These are phyloP conservation scores for Globisporangium radiosum DNA, from an alignment of 352 stramenopile genomes.

Conservation along the genomic window DNA sequence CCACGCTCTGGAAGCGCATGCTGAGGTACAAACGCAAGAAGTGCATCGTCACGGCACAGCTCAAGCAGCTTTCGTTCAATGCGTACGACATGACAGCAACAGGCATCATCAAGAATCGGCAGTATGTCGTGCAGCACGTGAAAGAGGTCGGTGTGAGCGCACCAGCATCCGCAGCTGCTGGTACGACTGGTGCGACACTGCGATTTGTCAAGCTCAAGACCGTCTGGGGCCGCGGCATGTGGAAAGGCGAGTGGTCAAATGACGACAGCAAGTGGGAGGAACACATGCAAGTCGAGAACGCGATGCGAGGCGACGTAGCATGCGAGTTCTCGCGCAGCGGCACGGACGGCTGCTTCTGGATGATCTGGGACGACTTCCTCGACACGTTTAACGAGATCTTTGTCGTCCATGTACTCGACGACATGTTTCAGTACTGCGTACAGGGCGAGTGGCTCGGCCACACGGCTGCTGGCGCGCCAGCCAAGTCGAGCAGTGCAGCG, in stretches of 20 bases:
- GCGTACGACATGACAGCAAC: constrained; percentile 42
- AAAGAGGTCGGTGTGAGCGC: constrained; percentile 38
- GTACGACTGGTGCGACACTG: constrained; percentile 11
- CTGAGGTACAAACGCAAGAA: constrained; percentile 49
- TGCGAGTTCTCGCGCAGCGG: constrained; percentile 66
- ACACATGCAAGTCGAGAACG: constrained; percentile 62
- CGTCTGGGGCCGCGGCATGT: constrained; percentile 71
- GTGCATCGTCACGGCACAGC: constrained; percentile 57
- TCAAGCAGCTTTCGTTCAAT: constrained; percentile 70
- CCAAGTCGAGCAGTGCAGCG: constrained; percentile 2
- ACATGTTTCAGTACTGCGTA: constrained; percentile 52
- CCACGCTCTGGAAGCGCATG: constrained; percentile 60
- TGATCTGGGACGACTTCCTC: constrained; percentile 72
- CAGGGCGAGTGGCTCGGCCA: constrained; percentile 39
- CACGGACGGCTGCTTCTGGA: constrained; percentile 78
- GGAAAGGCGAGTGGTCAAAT: constrained; percentile 79
- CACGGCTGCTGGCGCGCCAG: constrained; percentile 25
- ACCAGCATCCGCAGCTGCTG: not conserved
- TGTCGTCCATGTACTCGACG: constrained; percentile 35
- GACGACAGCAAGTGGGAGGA: constrained; percentile 84
- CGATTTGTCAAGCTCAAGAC: constrained; percentile 80
- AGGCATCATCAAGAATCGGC: constrained; percentile 71
- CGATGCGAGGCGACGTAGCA: constrained; percentile 45
- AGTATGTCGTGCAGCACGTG: constrained; percentile 66
- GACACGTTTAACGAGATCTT: constrained; percentile 71